Percentiles rank a stretch among this genome's conserved stretches.
phyloP scores from a whole-genome alignment of 1,139 yeast species.

The Scheffersomyces titani region DNA sequence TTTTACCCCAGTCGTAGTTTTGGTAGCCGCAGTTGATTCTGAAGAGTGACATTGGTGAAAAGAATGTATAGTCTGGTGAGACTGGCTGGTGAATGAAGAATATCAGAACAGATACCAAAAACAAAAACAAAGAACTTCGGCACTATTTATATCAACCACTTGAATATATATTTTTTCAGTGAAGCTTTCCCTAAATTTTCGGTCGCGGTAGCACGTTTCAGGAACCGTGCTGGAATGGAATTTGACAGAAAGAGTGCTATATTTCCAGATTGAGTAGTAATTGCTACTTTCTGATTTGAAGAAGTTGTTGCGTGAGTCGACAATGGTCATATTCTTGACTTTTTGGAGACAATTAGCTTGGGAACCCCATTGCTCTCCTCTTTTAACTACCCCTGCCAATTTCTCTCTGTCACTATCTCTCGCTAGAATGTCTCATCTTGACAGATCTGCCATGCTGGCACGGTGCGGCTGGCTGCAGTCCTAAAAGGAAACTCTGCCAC shows the following conservation, averaged over 20 bases:
- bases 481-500: neutral
- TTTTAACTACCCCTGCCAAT: neutral
- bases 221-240: neutral
- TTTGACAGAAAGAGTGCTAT: neutral
- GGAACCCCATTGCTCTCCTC: neutral
- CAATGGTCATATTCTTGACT: neutral
- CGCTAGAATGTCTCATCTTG: neutral
- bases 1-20: constrained; percentile 84
- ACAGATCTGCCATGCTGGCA: neutral
- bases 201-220: neutral
- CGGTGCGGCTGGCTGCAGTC: neutral
- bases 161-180: neutral
- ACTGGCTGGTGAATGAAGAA: neutral
- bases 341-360: no score
- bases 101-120: neutral
- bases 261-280: neutral
- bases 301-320: neutral
- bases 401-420: neutral
- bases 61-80: neutral
- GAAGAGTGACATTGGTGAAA: constrained; percentile 21
- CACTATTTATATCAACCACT: neutral
- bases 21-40: constrained; percentile 62
- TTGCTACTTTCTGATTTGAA: neutral
- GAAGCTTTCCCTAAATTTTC: neutral
- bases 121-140: neutral